A percentile compares a stretch with the other conserved stretches of the same genome.
phyloP scores from a whole-genome alignment of 768 basidiomycete species.

The Cystobasidium ongulense region DNA sequence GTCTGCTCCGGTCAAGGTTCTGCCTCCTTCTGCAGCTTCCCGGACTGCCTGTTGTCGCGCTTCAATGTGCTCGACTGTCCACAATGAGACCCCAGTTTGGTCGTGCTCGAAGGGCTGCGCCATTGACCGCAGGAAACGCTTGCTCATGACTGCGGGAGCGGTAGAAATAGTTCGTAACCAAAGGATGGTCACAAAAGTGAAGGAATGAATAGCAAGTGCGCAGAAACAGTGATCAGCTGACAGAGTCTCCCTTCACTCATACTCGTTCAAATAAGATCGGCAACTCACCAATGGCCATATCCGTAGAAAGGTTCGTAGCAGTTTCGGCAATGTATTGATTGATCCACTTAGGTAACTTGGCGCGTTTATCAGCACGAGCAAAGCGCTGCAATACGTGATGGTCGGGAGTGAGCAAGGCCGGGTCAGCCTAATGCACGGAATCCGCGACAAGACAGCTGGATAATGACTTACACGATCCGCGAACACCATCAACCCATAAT shows the following conservation, averaged over 20 bases:
- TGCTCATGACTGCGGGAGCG: slow-evolving; percentile 58
- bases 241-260: no score
- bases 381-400: slow-evolving; percentile 58
- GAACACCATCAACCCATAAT: slow-evolving; percentile 99
- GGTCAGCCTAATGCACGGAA: slow-evolving; percentile 7
- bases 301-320: slow-evolving; percentile 91
- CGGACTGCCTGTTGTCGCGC: slow-evolving; percentile 49
- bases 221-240: no score
- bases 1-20: slow-evolving; percentile 13
- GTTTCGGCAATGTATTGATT: slow-evolving; percentile 99
- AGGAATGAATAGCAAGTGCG: no score
- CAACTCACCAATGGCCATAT: slow-evolving; percentile 64
- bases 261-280: not conserved
- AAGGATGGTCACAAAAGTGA: not conserved
- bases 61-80: slow-evolving; percentile 87
- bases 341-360: slow-evolving; percentile 96
- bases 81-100: slow-evolving; percentile 84
- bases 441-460: slow-evolving; percentile 12
- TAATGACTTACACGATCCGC: slow-evolving; percentile 72
- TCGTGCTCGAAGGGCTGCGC: slow-evolving; percentile 96
- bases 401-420: not conserved
- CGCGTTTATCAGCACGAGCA: slow-evolving; percentile 74
- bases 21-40: slow-evolving; percentile 24
- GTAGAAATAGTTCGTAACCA: not conserved
- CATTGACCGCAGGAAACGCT: slow-evolving; percentile 95